Percentiles rank a stretch among this genome's conserved stretches.
Conservation (phyloP, 1,284 basidiomycete genomes). For the Tilletia caries region DNA sequence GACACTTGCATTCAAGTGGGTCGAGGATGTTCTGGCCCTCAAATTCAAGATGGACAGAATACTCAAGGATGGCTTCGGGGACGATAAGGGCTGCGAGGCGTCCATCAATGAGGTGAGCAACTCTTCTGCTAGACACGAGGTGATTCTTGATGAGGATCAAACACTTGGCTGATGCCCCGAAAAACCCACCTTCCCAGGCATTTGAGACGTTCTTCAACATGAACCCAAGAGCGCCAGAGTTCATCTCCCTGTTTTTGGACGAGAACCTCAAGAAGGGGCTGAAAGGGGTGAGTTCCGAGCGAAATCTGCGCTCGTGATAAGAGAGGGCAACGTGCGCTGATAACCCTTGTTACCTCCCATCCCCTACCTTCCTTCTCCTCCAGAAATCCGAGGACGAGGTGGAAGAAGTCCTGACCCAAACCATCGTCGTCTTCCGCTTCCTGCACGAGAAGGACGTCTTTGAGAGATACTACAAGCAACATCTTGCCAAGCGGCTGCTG, state of each 20-base stretch:
- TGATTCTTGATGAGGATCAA: not conserved
- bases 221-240: slow-evolving; percentile 85
- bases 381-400: slow-evolving; percentile 94
- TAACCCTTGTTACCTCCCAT: too few relatives aligned
- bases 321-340: not conserved
- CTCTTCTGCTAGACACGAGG: too few relatives aligned
- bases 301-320: too few relatives aligned
- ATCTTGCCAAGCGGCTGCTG: slow-evolving; percentile 87
- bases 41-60: slow-evolving; percentile 85
- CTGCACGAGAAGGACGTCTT: slow-evolving; percentile 95
- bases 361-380: too few relatives aligned
- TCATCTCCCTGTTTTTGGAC: slow-evolving; percentile 93
- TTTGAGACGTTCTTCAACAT: slow-evolving; percentile 89
- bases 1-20: slow-evolving; percentile 77
- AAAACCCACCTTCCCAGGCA: slow-evolving; percentile 61
- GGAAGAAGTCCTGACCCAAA: slow-evolving; percentile 84
- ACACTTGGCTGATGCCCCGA: too few relatives aligned
- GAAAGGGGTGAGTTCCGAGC: slow-evolving; percentile 69
- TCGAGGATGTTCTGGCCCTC: slow-evolving; percentile 82
- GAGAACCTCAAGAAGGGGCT: slow-evolving; percentile 93
- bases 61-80: slow-evolving; percentile 69
- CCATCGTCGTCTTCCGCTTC: slow-evolving; percentile 91
- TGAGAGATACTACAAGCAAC: slow-evolving; percentile 94
- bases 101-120: slow-evolving; percentile 74
- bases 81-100: slow-evolving; percentile 73